Base-by-base conservation (phyloP, 176 grass and related monocot genomes). In the Aegilops sharonensis region DNA sequence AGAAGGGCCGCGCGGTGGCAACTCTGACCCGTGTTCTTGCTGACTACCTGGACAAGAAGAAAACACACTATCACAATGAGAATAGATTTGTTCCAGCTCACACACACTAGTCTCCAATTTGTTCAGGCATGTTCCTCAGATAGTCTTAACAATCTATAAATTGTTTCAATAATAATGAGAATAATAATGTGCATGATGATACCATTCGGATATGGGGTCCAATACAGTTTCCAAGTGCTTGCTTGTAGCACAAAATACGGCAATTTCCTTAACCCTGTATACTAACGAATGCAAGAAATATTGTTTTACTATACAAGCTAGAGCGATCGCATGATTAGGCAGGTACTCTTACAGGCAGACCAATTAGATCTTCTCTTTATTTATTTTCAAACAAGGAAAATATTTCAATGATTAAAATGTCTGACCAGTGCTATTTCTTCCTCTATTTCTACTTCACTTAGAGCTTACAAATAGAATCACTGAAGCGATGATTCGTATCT, bases 1-100 rank as follows among this genome's bases (percentile, higher is more conserved):
- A 80, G 88, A 35, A 64, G 85, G 85, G 14, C 68, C 89, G 75
- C 68, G 89, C 1, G 89, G 89, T 37, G 89, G 85, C 39, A 91
- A 40, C 9, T 90, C 89, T 17, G 67, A 24, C 45, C 14, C 86
- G 20, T 68, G 81, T 56, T 91, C 90, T 79, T 86, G 78, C 32
- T 57, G 62, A 85, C 39, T 85, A 85, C 12, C 90, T 92, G 83
- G 77, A 68, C 42, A 79, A 62, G 20, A 88, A 57, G 27, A 31
- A 14, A 86, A 56, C 27, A 69, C 2, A 27, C 5, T 54, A 32
- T 8, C 50, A 24, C 32, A 62, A n/a, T 11, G 52, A 68, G 30
- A 64, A 31, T 23, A 82, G 31, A 79, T 50, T 21, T 21, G 29
- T 61, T 83, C 15, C 74, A 36, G 27, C 37, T 78, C 54, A 64